Evolutionary conservation across 2,329 filamentous ascomycete species (phyloP).

Genomic region (Calonectria honghensis): DNA sequence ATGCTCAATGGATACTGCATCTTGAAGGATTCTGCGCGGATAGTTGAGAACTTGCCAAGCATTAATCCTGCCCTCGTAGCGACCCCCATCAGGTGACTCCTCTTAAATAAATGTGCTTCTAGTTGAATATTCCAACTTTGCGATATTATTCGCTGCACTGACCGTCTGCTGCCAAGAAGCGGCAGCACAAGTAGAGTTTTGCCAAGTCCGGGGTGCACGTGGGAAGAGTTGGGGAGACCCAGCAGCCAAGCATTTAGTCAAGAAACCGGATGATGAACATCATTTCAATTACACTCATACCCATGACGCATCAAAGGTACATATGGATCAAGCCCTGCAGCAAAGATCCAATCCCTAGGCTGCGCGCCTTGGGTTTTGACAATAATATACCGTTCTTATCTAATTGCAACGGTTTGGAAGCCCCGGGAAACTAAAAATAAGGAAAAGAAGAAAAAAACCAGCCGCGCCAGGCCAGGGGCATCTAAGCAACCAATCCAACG

Average conservation of each 20-base stretch:
- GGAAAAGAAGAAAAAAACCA: conserved; percentile 36
- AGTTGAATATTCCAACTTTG: neutral
- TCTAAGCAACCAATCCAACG: conserved; percentile 54
- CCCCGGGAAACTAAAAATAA: conserved; percentile 40
- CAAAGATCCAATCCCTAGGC: conserved; percentile 2
- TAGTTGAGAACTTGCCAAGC: neutral
- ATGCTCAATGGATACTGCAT: neutral
- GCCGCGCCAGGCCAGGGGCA: conserved; percentile 49
- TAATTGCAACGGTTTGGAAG: conserved; percentile 18
- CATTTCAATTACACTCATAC: conserved; percentile 33
- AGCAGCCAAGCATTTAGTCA: conserved; percentile 20
- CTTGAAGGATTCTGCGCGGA: neutral
- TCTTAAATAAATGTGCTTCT: neutral
- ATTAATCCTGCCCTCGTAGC: neutral
- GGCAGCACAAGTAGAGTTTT: neutral
- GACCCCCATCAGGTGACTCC: neutral
- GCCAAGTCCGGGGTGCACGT: conserved; percentile 28
- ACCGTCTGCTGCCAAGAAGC: conserved; percentile 18
- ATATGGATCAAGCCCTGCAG: conserved; percentile 15
- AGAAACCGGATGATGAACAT: conserved; percentile 7
- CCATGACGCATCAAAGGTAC: neutral
- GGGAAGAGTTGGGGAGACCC: conserved; percentile 11
- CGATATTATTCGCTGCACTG: neutral
- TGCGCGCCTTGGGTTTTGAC: conserved; percentile 6
- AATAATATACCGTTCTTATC: conserved; percentile 19